phyloP scores from a whole-genome alignment of 179 eudicot species.

The Spergularia azorica region DNA sequence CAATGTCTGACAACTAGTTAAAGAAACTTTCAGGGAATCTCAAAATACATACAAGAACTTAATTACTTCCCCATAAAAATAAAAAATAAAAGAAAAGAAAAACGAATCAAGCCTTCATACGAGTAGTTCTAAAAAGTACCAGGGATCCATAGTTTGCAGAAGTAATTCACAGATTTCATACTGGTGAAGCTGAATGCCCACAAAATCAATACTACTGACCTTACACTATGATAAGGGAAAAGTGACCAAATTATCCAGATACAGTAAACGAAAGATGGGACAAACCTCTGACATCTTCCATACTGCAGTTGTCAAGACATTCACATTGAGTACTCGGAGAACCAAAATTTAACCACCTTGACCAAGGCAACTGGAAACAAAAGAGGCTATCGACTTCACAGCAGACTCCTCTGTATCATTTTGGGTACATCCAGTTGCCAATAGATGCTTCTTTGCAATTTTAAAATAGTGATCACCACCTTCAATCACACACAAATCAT shows the following conservation, averaged over 20 bases:
- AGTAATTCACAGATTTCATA: conserved; percentile 8
- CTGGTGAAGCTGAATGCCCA: neutral
- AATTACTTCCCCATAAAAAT: conserved; percentile 1
- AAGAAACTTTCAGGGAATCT: neutral
- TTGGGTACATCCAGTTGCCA: conserved; percentile 52
- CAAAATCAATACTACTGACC: neutral
- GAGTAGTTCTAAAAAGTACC: neutral
- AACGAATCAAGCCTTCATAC: neutral
- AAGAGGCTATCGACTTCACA: conserved; percentile 55
- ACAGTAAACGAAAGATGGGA: conserved; percentile 19
- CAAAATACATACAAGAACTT: neutral
- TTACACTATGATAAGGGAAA: neutral
- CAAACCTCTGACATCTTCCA: conserved; percentile 11
- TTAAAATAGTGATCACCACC: conserved; percentile 95
- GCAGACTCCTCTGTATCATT: conserved; percentile 69
- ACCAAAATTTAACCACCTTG: neutral
- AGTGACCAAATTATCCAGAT: conserved; percentile 2
- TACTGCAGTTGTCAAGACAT: neutral
- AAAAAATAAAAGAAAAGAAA: neutral
- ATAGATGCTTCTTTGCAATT: conserved; percentile 68
- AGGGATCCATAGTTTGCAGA: neutral
- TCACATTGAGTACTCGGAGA: neutral
- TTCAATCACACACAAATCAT: conserved; percentile 63
- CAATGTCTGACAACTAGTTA: neutral
- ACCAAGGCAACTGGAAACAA: conserved; percentile 40